Conservation (phyloP, 2,329 filamentous ascomycete species). For the Colletotrichum orbiculare region DNA sequence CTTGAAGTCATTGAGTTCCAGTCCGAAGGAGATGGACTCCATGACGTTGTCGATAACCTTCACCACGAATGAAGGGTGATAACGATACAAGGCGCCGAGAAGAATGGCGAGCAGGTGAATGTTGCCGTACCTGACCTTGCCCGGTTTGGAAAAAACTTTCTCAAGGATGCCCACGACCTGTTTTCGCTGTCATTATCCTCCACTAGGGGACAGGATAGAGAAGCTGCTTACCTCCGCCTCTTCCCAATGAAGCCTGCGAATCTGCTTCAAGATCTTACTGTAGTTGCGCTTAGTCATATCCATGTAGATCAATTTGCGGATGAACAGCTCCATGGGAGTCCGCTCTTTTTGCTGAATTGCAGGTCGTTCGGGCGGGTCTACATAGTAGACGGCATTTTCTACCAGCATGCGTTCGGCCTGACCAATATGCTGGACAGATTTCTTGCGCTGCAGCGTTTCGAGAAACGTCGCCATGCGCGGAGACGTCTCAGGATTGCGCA, state of each 20-base stretch:
- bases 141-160: constrained; percentile 95
- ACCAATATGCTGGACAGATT: constrained; percentile 92
- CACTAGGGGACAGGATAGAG: not conserved
- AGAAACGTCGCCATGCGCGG: constrained; percentile 94
- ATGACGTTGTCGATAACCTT: constrained; percentile 92
- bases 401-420: constrained; percentile 98
- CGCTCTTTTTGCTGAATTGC: constrained; percentile 97
- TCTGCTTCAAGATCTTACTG: constrained; percentile 92
- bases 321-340: constrained; percentile 90
- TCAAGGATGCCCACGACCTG: constrained; percentile 79
- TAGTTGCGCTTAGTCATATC: constrained; percentile 96
- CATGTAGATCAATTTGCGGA: constrained; percentile 91
- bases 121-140: constrained; percentile 97
- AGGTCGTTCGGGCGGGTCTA: constrained; percentile 92
- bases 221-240: constrained; percentile 76
- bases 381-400: constrained; percentile 97
- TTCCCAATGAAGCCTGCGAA: constrained; percentile 97
- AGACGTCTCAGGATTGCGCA: constrained; percentile 91
- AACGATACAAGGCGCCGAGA: constrained; percentile 87
- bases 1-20: constrained; percentile 97
- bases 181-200: not conserved
- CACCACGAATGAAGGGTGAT: constrained; percentile 91
- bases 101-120: constrained; percentile 93
- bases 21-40: constrained; percentile 86
- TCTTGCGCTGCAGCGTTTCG: constrained; percentile 95